Percentiles rank a stretch among this genome's conserved stretches.
Evolutionary conservation across 2,329 filamentous ascomycete genomes (phyloP).

Genomic region (Dactylellina leptospora): DNA sequence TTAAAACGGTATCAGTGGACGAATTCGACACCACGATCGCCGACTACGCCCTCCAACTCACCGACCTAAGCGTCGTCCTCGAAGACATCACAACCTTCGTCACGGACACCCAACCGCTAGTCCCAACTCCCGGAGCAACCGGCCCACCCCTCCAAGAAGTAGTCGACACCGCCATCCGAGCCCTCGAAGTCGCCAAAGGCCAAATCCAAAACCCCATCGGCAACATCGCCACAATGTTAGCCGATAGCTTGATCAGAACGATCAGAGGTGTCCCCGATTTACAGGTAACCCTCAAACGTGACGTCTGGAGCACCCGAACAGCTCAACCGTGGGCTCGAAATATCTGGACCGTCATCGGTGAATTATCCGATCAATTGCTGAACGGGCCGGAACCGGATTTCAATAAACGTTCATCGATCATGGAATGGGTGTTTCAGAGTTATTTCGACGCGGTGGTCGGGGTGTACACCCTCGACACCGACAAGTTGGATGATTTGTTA

Average conservation of each 20-base stretch:
- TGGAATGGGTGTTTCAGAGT: slow-evolving; percentile 11
- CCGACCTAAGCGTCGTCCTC: not conserved
- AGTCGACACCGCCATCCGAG: not conserved
- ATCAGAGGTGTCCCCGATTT: not conserved
- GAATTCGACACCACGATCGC: slow-evolving; percentile 5
- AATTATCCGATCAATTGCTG: not conserved
- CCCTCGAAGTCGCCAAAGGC: not conserved
- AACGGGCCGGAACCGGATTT: not conserved
- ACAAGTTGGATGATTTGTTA: not conserved
- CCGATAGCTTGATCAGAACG: not conserved
- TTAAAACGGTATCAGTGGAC: not conserved
- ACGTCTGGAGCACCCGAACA: slow-evolving; percentile 4
- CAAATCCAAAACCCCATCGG: not conserved
- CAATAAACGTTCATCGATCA: not conserved
- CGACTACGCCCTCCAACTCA: not conserved
- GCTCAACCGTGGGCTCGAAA: slow-evolving; percentile 18
- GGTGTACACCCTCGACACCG: slow-evolving; percentile 8
- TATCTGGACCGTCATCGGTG: slow-evolving; percentile 13
- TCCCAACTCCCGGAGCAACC: not conserved
- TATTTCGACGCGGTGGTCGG: slow-evolving; percentile 15
- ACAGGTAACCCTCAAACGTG: not conserved
- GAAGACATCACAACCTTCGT: not conserved
- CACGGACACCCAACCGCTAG: not conserved
- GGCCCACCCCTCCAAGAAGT: not conserved
- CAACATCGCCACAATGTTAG: not conserved